A percentile compares a stretch with the other conserved stretches of the same genome.
Evolutionary conservation across 2,329 filamentous ascomycete species (phyloP).

Genomic region (Didymella exigua): DNA sequence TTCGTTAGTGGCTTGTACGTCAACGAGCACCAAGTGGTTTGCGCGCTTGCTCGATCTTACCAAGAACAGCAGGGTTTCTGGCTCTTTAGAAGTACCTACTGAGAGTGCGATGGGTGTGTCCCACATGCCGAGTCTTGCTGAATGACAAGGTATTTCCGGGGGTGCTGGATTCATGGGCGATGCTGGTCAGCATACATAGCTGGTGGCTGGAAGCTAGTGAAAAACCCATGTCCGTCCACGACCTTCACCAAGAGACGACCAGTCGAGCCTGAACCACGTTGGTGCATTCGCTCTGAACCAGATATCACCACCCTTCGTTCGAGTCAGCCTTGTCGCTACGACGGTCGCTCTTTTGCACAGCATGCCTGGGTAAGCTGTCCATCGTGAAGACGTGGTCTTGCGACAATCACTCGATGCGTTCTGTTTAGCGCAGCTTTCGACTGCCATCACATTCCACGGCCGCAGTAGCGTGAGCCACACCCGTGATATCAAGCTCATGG

Average conservation of each 20-base stretch:
- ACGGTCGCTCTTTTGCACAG: constrained; percentile 27
- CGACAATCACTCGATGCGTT: constrained; percentile 18
- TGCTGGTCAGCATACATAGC: constrained; percentile 16
- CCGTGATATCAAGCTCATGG: constrained; percentile 29
- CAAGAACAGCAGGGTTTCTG: background rate
- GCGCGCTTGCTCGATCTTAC: background rate
- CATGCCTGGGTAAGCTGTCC: constrained; percentile 29
- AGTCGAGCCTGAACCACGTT: constrained; percentile 21
- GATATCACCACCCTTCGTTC: constrained; percentile 21
- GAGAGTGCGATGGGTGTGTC: background rate
- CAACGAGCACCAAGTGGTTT: constrained; percentile 15
- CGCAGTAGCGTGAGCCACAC: constrained; percentile 27
- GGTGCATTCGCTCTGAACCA: constrained; percentile 26
- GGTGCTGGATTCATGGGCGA: constrained; percentile 3
- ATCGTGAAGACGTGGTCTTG: constrained; percentile 26
- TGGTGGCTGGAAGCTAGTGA: constrained; percentile 16
- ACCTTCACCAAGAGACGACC: constrained; percentile 10
- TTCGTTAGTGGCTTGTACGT: constrained; percentile 22
- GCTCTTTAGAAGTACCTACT: background rate
- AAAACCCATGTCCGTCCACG: constrained; percentile 8
- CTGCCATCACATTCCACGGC: constrained; percentile 28
- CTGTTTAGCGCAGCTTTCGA: constrained; percentile 23
- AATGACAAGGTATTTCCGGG: background rate
- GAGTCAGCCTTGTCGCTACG: constrained; percentile 18
- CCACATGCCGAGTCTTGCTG: background rate